These are phyloP conservation scores for Mycosphaerella arachidis DNA, from an alignment of 2,329 filamentous ascomycete species.

Conservation along the genomic window DNA sequence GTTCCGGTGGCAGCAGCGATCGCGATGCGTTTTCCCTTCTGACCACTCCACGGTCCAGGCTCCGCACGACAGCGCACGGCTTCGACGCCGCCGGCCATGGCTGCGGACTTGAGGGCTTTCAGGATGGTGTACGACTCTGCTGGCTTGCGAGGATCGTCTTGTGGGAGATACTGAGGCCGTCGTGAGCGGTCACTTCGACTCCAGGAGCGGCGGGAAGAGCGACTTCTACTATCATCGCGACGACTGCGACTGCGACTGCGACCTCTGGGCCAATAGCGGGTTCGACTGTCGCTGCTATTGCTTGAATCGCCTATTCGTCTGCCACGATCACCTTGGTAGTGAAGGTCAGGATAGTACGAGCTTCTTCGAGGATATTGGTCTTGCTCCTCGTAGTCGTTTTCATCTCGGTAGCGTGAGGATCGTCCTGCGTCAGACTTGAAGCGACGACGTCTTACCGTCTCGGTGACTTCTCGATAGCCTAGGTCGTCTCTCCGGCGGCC, in stretches of 20 bases:
- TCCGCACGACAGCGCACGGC: constrained; percentile 86
- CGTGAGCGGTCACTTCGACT: background rate
- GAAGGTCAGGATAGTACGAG: background rate
- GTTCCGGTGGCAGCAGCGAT: constrained; percentile 59
- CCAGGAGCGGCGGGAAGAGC: constrained; percentile 1
- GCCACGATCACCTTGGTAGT: background rate
- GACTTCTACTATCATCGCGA: background rate
- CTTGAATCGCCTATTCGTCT: background rate
- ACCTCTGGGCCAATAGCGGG: background rate
- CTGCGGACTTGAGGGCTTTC: constrained; percentile 11
- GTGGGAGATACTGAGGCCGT: background rate
- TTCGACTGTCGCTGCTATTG: background rate
- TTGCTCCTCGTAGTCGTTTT: background rate
- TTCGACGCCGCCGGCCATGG: constrained; percentile 38
- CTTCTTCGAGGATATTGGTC: background rate
- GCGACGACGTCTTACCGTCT: background rate
- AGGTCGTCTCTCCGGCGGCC: background rate
- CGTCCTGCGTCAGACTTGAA: background rate
- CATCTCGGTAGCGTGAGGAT: background rate
- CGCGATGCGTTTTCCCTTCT: constrained; percentile 83
- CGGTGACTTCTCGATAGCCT: background rate
- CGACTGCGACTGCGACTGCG: background rate
- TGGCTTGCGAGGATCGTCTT: constrained; percentile 7
- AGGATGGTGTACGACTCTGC: constrained; percentile 6
- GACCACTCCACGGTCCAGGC: constrained; percentile 80